Conservation (phyloP, 345 rosid genomes). For the Ailanthus altissimus region DNA sequence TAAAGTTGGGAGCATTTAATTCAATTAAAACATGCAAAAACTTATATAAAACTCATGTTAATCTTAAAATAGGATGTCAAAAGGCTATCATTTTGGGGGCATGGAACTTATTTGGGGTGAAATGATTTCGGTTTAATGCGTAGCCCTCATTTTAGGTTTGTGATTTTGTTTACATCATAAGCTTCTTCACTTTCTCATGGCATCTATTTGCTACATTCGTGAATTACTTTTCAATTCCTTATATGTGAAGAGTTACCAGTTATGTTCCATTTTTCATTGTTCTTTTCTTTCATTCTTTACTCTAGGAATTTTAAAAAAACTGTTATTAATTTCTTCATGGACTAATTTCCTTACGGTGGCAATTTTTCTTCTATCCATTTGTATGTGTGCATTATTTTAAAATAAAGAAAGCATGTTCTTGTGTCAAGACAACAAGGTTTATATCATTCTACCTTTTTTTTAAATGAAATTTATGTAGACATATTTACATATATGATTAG, state of each 20-base stretch:
- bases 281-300: conserved; percentile 35
- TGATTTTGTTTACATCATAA: conserved; percentile 74
- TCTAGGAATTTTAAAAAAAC: conserved; percentile 25
- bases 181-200: conserved; percentile 57
- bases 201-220: conserved; percentile 56
- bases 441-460: no score
- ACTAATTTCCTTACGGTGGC: conserved; percentile 25
- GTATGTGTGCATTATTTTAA: neutral
- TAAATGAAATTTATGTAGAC: no score
- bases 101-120: conserved; percentile 95
- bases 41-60: conserved; percentile 90
- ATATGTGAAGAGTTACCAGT: conserved; percentile 21
- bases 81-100: conserved; percentile 98
- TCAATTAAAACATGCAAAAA: conserved; percentile 61
- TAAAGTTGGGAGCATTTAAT: conserved; percentile 65
- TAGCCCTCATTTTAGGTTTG: conserved; percentile 99
- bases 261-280: conserved; percentile 32
- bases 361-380: conserved; percentile 11
- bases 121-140: conserved; percentile 93
- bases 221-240: conserved; percentile 53
- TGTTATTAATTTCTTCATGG: conserved; percentile 25
- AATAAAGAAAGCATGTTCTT: neutral
- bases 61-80: conserved; percentile 96
- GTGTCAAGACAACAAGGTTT: no score
- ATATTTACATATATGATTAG: no score